These are phyloP conservation scores for Penicillium cosmopolitanum DNA, from an alignment of 495 filamentous ascomycete genomes.

Conservation along the genomic window DNA sequence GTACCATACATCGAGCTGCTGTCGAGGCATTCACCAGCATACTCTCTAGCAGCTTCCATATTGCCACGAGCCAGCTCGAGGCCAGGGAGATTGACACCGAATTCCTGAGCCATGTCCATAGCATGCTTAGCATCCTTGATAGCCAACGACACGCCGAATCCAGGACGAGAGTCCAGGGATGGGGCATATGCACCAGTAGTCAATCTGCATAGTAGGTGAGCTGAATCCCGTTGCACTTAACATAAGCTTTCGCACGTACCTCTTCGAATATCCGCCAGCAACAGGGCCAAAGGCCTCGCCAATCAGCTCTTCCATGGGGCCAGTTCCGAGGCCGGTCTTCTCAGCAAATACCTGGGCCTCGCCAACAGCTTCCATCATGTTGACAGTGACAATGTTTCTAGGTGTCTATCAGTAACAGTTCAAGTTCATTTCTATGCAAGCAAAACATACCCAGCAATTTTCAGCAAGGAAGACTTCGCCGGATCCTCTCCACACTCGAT, in stretches of 20 bases:
- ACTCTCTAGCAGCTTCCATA: constrained; percentile 46
- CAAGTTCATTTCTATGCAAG: background rate
- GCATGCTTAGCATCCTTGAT: constrained; percentile 53
- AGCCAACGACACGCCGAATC: constrained; percentile 48
- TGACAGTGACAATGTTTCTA: constrained; percentile 51
- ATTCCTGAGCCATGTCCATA: constrained; percentile 39
- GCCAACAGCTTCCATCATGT: constrained; percentile 54
- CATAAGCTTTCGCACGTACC: constrained; percentile 26
- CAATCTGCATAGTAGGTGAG: constrained; percentile 29
- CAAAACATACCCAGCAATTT: constrained; percentile 46
- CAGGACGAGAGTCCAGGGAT: constrained; percentile 42
- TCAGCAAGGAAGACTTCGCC: constrained; percentile 47
- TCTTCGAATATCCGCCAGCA: constrained; percentile 52
- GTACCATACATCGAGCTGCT: constrained; percentile 51
- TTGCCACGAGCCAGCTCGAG: constrained; percentile 41
- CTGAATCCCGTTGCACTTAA: background rate
- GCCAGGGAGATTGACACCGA: constrained; percentile 42
- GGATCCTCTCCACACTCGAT: constrained; percentile 54
- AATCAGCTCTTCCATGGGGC: constrained; percentile 53
- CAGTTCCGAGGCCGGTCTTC: constrained; percentile 55
- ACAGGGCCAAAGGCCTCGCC: constrained; percentile 55
- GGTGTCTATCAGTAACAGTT: constrained; percentile 8
- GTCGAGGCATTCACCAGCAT: constrained; percentile 47
- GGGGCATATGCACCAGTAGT: constrained; percentile 52
- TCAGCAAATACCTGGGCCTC: constrained; percentile 61